Evolutionary conservation across 129 eudicot species (phyloP).

Genomic region (Scalesia atractyloides): DNA sequence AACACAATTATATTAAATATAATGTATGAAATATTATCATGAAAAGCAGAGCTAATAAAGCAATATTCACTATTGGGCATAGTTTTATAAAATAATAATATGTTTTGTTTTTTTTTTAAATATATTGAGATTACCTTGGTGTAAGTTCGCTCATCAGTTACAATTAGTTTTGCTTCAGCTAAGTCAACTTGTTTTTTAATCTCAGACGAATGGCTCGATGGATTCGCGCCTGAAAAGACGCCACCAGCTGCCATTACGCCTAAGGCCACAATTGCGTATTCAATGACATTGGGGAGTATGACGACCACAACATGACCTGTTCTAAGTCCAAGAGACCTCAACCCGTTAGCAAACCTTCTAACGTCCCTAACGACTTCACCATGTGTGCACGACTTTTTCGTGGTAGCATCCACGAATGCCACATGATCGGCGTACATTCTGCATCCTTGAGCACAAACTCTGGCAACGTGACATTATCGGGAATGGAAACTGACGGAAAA

Average conservation of each 20-base stretch:
- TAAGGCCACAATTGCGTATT: slow-evolving; percentile 76
- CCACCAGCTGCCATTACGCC: slow-evolving; percentile 98
- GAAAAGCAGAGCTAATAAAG: too few relatives aligned
- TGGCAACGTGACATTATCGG: slow-evolving; percentile 65
- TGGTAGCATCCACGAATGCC: slow-evolving; percentile 73
- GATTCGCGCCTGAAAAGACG: slow-evolving; percentile 87
- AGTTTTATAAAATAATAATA: too few relatives aligned
- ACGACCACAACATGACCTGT: slow-evolving; percentile 86
- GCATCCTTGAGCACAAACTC: slow-evolving; percentile 77
- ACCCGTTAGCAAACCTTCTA: slow-evolving; percentile 76
- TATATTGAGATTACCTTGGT: slow-evolving; percentile 50
- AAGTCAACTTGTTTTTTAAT: slow-evolving; percentile 78
- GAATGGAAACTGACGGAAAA: slow-evolving; percentile 64
- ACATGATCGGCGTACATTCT: slow-evolving; percentile 61
- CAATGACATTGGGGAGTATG: slow-evolving; percentile 72
- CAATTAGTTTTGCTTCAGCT: slow-evolving; percentile 87
- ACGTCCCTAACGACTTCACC: slow-evolving; percentile 69
- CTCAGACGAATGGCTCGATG: slow-evolving; percentile 62
- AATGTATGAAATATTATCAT: too few relatives aligned
- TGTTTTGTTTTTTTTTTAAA: too few relatives aligned
- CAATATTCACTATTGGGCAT: too few relatives aligned
- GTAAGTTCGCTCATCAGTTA: slow-evolving; percentile 63
- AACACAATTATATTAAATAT: too few relatives aligned
- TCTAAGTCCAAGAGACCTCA: slow-evolving; percentile 84
- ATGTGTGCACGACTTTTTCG: slow-evolving; percentile 64